Percentiles rank a stretch among this genome's conserved stretches.
phyloP scores from a whole-genome alignment of 768 basidiomycete genomes.

The Collybia sp. region DNA sequence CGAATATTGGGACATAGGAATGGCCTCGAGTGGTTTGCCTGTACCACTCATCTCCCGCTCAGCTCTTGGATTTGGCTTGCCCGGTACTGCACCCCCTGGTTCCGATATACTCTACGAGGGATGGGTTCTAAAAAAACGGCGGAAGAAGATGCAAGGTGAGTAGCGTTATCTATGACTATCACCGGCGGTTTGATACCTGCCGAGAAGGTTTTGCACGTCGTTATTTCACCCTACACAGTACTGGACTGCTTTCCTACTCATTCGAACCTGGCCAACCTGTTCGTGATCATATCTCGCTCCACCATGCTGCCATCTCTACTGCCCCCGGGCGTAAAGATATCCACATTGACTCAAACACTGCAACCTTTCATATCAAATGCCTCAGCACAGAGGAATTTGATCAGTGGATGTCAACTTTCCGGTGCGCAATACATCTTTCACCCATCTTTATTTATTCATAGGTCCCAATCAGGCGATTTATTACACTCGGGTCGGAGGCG shows the following conservation, averaged over 20 bases:
- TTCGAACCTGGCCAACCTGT: slow-evolving; percentile 67
- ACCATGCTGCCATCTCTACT: slow-evolving; percentile 75
- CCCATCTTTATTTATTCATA: slow-evolving; percentile 10
- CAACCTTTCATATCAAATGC: slow-evolving; percentile 82
- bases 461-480: slow-evolving; percentile 49
- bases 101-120: slow-evolving; percentile 50
- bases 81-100: slow-evolving; percentile 8
- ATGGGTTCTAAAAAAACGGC: slow-evolving; percentile 83
- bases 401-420: slow-evolving; percentile 70
- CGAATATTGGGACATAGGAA: too few relatives aligned
- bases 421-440: slow-evolving; percentile 34
- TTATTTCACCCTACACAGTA: slow-evolving; percentile 67
- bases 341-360: slow-evolving; percentile 70
- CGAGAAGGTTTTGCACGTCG: slow-evolving; percentile 75
- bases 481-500: slow-evolving; percentile 42
- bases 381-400: slow-evolving; percentile 67
- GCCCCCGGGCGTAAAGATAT: slow-evolving; percentile 72
- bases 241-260: slow-evolving; percentile 71
- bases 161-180: not conserved
- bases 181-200: too few relatives aligned
- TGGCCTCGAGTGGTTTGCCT: not conserved
- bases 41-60: slow-evolving; percentile 1
- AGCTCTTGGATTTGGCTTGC: not conserved
- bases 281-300: slow-evolving; percentile 64
- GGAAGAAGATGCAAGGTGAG: slow-evolving; percentile 85